A percentile compares a stretch with the other conserved stretches of the same genome.
Evolutionary conservation across 805 yeast genomes (phyloP).

Genomic region (Candida piceae): DNA sequence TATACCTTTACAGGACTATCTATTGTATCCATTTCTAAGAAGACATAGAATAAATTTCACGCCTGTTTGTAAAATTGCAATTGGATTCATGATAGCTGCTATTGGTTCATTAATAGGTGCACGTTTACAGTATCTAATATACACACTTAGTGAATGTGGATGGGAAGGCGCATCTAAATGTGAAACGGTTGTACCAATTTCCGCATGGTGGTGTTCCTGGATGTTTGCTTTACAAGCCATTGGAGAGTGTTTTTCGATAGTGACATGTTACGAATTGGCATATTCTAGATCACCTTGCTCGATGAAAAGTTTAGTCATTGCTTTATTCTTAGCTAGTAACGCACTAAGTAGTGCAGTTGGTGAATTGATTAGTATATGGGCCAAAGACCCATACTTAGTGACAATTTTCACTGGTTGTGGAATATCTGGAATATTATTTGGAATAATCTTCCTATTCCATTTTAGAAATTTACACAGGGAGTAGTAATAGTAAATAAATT

Average conservation of each 20-base stretch:
- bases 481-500: too few species aligned
- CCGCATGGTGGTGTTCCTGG: constrained; percentile 30
- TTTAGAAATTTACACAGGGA: constrained; percentile 13
- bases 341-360: constrained; percentile 45
- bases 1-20: constrained; percentile 44
- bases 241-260: constrained; percentile 48
- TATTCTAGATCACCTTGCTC: constrained; percentile 46
- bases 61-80: constrained; percentile 39
- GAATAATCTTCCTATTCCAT: constrained; percentile 16
- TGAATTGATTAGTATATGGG: constrained; percentile 33
- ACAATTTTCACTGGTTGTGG: constrained; percentile 34
- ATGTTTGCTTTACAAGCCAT: constrained; percentile 42
- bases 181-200: constrained; percentile 23
- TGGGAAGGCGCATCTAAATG: constrained; percentile 21
- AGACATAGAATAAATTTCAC: constrained; percentile 33
- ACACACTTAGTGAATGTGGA: constrained; percentile 44
- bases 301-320: constrained; percentile 48
- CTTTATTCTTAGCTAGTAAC: constrained; percentile 34
- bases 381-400: constrained; percentile 36
- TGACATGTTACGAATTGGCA: constrained; percentile 50
- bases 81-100: constrained; percentile 44
- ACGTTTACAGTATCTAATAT: constrained; percentile 39
- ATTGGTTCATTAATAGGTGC: constrained; percentile 45
- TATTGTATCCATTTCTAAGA: constrained; percentile 42
- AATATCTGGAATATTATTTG: constrained; percentile 27